phyloP scores from a whole-genome alignment of 2,329 filamentous ascomycete species.

The Colletotrichum tropicale region DNA sequence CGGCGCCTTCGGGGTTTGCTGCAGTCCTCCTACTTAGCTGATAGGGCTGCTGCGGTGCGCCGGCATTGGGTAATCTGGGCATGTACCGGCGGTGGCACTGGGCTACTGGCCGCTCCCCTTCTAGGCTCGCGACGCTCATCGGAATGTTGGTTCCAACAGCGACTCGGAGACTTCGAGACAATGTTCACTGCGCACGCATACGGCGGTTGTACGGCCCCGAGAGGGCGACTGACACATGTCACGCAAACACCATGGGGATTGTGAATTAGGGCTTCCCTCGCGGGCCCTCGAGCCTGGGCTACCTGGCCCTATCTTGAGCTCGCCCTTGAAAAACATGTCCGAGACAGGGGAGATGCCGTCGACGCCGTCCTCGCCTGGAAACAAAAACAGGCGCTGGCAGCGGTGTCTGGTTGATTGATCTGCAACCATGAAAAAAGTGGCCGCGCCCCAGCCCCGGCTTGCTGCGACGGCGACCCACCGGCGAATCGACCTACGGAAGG shows the following conservation, averaged over 20 bases:
- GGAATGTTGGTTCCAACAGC: not conserved
- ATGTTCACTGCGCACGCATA: not conserved
- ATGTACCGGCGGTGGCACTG: not conserved
- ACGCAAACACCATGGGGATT: not conserved
- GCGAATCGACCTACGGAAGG: not conserved
- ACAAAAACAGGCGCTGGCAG: not conserved
- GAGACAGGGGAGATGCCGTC: slow-evolving; percentile 7
- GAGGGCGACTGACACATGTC: slow-evolving; percentile 8
- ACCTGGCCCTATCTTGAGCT: not conserved
- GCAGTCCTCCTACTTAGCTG: not conserved
- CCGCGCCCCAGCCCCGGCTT: not conserved
- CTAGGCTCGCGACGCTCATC: not conserved
- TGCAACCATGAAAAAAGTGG: not conserved
- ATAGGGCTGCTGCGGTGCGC: not conserved
- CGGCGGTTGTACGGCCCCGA: not conserved
- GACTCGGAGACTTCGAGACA: not conserved
- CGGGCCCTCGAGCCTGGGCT: not conserved
- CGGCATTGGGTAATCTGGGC: not conserved
- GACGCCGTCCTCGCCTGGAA: not conserved
- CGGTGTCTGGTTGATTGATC: slow-evolving; percentile 1
- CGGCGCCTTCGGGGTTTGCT: not conserved
- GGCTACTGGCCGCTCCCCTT: not conserved
- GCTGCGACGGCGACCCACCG: not conserved
- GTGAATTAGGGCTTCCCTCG: slow-evolving; percentile 3
- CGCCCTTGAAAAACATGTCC: not conserved